Base-by-base conservation (phyloP, 805 yeast species). In the Kluyveromyces starmeri region DNA sequence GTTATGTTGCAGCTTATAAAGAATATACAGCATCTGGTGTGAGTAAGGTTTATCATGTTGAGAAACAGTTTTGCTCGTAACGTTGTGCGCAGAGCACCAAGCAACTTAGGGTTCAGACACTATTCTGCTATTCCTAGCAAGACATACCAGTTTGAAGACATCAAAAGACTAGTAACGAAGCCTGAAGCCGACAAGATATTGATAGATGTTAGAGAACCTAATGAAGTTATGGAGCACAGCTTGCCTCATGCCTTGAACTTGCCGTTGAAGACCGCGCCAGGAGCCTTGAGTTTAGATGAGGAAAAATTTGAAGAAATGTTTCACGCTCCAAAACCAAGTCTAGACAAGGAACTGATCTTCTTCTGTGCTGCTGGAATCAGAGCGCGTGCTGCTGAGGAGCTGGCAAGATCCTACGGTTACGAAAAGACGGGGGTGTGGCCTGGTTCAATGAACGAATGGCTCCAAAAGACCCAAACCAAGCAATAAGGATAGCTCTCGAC, bases 321-420 rank as follows among this genome's bases (percentile, higher is more conserved):
- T 62, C 89, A 94, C 10, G 78, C 86, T 50, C 68, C 67, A 10
- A 89, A 89, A 64, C 98, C 98, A 3, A 47, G 62, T 5, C 58
- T 64, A 31, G 77, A 75, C 33, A 73, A 81, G 52, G 83, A 83
- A 45, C 66, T 89, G 53, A 72, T 89, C 27, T 88, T 89, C 61
- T 88, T 88, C 63, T 89, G 98, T 61, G 73, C 82, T 32, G 95
- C 83, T 7, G 98, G 98, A 37, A 82, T 86, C 30, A 77, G 98
- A 65, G 80, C 94, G 16, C 70, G 84, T 28, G 84, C 85, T 42
- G 88, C 96, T 27, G 95, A 85, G 55, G 94, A 84, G 53, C 68
- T 89, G 52, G 97, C 97, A 10, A 73, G 76, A 41, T 82, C 95
- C 16, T 84, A 79, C 59, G 97, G 96, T 8, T 89, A 89, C 61